Conservation (phyloP, 305 asterid species). For the Fraxinus nigra region DNA sequence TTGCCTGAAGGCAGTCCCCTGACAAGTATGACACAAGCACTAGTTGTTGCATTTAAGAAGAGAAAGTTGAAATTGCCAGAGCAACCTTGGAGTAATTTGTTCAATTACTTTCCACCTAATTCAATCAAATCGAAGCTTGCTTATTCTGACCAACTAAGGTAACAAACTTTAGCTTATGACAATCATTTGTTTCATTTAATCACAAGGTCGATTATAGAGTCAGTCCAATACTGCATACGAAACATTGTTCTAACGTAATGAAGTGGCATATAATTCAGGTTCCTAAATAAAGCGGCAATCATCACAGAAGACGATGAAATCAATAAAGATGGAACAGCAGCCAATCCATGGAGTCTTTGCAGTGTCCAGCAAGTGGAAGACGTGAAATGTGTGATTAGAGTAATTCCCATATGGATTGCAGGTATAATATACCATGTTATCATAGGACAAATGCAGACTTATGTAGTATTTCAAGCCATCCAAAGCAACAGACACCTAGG, state of each 20-base stretch:
- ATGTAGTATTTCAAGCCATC: slow-evolving; percentile 46
- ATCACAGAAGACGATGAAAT: slow-evolving; percentile 30
- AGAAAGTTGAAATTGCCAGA: slow-evolving; percentile 35
- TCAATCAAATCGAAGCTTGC: slow-evolving; percentile 47
- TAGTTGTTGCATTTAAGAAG: slow-evolving; percentile 42
- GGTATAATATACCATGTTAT: slow-evolving; percentile 40
- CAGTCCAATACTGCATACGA: neutral
- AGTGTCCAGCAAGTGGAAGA: slow-evolving; percentile 42
- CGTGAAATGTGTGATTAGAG: slow-evolving; percentile 49
- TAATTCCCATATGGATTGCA: slow-evolving; percentile 50
- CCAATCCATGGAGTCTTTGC: slow-evolving; percentile 45
- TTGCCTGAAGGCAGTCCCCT: slow-evolving; percentile 58
- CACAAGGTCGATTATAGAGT: neutral
- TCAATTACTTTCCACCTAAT: slow-evolving; percentile 31
- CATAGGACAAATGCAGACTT: slow-evolving; percentile 36
- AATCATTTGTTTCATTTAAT: neutral
- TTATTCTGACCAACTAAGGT: slow-evolving; percentile 52
- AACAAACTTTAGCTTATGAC: neutral
- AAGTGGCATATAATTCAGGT: slow-evolving; percentile 30
- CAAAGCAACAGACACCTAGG: slow-evolving; percentile 46
- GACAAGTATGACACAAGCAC: slow-evolving; percentile 34
- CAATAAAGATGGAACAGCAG: slow-evolving; percentile 41
- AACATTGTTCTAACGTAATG: neutral
- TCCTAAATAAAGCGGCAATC: slow-evolving; percentile 61
- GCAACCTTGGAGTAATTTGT: slow-evolving; percentile 34